A percentile compares a stretch with the other conserved stretches of the same genome.
Evolutionary conservation across 208 protist genomes (phyloP).

Genomic region (Wallacemonas rigidus): DNA sequence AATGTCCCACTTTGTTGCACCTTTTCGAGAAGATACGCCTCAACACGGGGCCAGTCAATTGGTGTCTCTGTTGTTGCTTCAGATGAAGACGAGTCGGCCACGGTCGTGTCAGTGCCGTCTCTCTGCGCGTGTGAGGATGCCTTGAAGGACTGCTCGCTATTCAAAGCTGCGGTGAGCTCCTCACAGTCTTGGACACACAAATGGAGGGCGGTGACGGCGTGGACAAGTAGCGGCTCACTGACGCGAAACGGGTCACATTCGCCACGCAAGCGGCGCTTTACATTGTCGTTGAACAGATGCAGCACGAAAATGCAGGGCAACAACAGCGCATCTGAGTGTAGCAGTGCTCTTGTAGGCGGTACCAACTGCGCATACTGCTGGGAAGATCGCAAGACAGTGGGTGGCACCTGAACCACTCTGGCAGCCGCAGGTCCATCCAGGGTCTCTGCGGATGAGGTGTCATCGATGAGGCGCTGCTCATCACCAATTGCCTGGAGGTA

Average conservation of each 20-base stretch:
- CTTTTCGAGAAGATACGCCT: constrained; percentile 36
- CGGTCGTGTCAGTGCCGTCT: background rate
- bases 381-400: background rate
- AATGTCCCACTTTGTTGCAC: constrained; percentile 29
- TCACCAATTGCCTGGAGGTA: constrained; percentile 12
- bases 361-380: constrained; percentile 35
- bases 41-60: constrained; percentile 37
- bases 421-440: background rate
- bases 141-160: background rate
- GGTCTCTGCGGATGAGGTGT: background rate
- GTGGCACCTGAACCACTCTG: constrained; percentile 4
- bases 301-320: constrained; percentile 20
- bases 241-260: constrained; percentile 10
- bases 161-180: constrained; percentile 30
- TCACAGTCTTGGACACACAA: constrained; percentile 59
- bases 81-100: background rate
- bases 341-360: constrained; percentile 51
- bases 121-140: background rate
- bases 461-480: background rate
- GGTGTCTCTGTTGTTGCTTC: background rate
- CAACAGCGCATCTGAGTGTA: constrained; percentile 74
- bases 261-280: background rate
- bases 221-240: constrained; percentile 35
- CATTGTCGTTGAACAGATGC: constrained; percentile 15
- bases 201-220: constrained; percentile 71